phyloP scores from a whole-genome alignment of 2,329 filamentous ascomycete genomes.

The Calonectria henricotiae region DNA sequence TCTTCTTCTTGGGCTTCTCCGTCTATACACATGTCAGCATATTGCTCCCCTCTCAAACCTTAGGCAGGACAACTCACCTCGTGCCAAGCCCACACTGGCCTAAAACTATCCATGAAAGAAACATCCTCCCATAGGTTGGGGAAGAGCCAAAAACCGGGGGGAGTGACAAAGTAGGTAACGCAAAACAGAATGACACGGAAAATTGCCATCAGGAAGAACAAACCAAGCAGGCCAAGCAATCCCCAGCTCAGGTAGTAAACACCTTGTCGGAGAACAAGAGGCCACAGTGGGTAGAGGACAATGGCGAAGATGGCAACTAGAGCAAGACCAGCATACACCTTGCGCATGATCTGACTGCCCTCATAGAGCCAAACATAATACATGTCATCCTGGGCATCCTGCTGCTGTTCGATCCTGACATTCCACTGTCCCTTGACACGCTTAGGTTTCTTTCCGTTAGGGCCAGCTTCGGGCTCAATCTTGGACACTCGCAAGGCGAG shows the following conservation, averaged over 20 bases:
- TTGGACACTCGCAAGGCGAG: slow-evolving; percentile 93
- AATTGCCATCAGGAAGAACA: slow-evolving; percentile 98
- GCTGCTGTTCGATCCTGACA: slow-evolving; percentile 95
- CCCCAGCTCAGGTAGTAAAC: slow-evolving; percentile 99
- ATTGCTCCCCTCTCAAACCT: not conserved
- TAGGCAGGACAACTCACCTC: slow-evolving; percentile 74
- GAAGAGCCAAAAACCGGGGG: slow-evolving; percentile 97
- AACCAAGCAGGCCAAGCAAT: slow-evolving; percentile 87
- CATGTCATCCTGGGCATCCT: slow-evolving; percentile 88
- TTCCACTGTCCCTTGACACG: slow-evolving; percentile 97
- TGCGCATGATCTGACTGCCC: slow-evolving; percentile 92
- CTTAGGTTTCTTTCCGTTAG: slow-evolving; percentile 81
- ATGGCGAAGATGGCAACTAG: slow-evolving; percentile 88
- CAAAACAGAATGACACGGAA: slow-evolving; percentile 96
- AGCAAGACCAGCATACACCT: slow-evolving; percentile 89
- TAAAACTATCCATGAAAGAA: slow-evolving; percentile 97
- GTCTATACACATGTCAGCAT: slow-evolving; percentile 52
- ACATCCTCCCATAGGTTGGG: slow-evolving; percentile 99
- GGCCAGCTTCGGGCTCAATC: slow-evolving; percentile 77
- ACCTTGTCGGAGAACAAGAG: slow-evolving; percentile 88
- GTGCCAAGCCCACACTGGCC: slow-evolving; percentile 97
- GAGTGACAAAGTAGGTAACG: slow-evolving; percentile 86
- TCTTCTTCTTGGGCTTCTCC: slow-evolving; percentile 70
- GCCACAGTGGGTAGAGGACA: slow-evolving; percentile 97
- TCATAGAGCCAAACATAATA: slow-evolving; percentile 99